These are phyloP conservation scores for Cucumis melo DNA, from an alignment of 306 rosid genomes.

Conservation along the genomic window DNA sequence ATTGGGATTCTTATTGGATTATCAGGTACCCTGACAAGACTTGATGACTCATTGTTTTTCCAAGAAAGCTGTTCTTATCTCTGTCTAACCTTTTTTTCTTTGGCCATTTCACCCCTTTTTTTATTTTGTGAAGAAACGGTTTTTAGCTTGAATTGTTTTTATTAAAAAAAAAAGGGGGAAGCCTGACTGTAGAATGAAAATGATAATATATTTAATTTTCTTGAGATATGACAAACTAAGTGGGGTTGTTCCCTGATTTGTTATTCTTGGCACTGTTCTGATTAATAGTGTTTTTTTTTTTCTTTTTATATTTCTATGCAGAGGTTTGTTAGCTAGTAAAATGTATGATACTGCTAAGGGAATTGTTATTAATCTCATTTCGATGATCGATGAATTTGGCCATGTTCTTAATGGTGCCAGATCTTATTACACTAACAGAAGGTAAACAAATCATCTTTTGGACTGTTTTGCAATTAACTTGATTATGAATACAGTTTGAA, in stretches of 20 bases:
- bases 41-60: neutral
- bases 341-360: constrained; percentile 67
- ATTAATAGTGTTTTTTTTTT: neutral
- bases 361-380: constrained; percentile 57
- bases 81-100: neutral
- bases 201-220: neutral
- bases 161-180: neutral
- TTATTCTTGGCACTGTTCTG: neutral
- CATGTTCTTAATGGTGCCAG: constrained; percentile 84
- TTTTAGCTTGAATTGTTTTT: neutral
- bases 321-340: constrained; percentile 74
- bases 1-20: constrained; percentile 95
- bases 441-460: constrained; percentile 22
- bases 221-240: neutral
- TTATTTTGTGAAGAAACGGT: neutral
- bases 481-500: neutral
- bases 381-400: constrained; percentile 53
- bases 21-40: constrained; percentile 31
- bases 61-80: too few relatives aligned
- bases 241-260: neutral
- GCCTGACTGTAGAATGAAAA: neutral
- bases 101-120: neutral
- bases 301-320: constrained; percentile 13
- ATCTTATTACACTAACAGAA: constrained; percentile 72
- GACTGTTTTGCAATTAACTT: neutral